Evolutionary conservation across 331 rosid genomes (phyloP).

Genomic region (Quercus phellos): DNA sequence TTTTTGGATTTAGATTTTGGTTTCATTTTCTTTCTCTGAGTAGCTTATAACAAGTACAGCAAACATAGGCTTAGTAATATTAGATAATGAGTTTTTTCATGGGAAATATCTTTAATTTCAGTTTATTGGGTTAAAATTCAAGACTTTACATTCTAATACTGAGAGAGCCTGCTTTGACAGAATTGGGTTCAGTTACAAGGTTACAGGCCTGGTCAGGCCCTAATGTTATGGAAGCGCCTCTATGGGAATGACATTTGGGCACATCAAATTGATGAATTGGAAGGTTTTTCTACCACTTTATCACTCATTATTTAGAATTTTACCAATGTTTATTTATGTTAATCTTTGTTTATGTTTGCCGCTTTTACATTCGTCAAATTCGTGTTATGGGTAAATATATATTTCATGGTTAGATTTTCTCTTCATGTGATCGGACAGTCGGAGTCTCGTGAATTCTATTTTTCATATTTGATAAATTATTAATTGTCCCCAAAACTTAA

Average conservation of each 20-base stretch:
- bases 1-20: not conserved
- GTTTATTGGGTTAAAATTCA: not conserved
- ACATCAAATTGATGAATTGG: constrained; percentile 57
- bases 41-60: not conserved
- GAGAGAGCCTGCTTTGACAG: constrained; percentile 27
- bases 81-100: not conserved
- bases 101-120: not conserved
- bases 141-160: constrained; percentile 4
- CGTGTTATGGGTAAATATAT: not conserved
- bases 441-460: not conserved
- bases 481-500: no score
- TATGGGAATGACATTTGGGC: constrained; percentile 86
- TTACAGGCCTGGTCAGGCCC: constrained; percentile 82
- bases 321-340: not conserved
- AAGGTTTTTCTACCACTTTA: constrained; percentile 41
- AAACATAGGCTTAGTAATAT: not conserved
- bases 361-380: not conserved
- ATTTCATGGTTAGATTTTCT: not conserved
- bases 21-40: not conserved
- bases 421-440: constrained; percentile 1
- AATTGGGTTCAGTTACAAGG: constrained; percentile 87
- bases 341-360: not conserved
- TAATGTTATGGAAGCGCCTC: constrained; percentile 89
- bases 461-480: not conserved
- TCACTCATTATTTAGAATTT: not conserved